phyloP scores from a whole-genome alignment of 2,329 filamentous ascomycete species.

The Aspergillus carbonarius region DNA sequence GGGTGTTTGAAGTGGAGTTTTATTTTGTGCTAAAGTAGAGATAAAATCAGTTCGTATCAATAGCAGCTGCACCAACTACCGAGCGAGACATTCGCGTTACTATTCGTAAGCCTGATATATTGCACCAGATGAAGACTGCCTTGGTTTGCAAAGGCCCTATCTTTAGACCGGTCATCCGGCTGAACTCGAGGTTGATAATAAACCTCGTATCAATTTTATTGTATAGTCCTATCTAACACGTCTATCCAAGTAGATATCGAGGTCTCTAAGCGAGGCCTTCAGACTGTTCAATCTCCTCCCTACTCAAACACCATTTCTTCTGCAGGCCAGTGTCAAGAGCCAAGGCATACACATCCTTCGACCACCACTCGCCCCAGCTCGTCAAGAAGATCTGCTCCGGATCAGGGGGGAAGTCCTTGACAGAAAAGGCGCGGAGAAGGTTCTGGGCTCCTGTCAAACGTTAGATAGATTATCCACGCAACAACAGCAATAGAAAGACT shows the following conservation, averaged over 20 bases:
- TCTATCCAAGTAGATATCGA: neutral
- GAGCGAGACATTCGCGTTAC: no score
- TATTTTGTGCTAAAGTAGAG: no score
- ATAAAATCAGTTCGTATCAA: no score
- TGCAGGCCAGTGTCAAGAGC: constrained; percentile 23
- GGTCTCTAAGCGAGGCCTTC: constrained; percentile 6
- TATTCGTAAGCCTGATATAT: no score
- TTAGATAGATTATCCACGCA: neutral
- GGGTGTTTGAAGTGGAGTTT: no score
- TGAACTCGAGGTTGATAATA: neutral
- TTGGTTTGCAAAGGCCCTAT: no score
- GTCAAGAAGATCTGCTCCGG: constrained; percentile 28
- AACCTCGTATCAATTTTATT: neutral
- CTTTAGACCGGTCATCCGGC: no score
- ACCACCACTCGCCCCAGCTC: constrained; percentile 32
- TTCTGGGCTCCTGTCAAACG: constrained; percentile 22
- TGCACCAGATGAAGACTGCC: no score
- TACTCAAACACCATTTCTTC: constrained; percentile 26
- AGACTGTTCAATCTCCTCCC: constrained; percentile 23
- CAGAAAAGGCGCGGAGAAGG: constrained; percentile 22
- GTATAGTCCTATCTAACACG: neutral
- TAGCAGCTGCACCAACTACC: no score
- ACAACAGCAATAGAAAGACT: neutral
- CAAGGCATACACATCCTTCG: constrained; percentile 23
- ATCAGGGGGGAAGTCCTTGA: constrained; percentile 20